Base-by-base conservation (phyloP, 495 filamentous ascomycete genomes). In the Tuber magnatum region DNA sequence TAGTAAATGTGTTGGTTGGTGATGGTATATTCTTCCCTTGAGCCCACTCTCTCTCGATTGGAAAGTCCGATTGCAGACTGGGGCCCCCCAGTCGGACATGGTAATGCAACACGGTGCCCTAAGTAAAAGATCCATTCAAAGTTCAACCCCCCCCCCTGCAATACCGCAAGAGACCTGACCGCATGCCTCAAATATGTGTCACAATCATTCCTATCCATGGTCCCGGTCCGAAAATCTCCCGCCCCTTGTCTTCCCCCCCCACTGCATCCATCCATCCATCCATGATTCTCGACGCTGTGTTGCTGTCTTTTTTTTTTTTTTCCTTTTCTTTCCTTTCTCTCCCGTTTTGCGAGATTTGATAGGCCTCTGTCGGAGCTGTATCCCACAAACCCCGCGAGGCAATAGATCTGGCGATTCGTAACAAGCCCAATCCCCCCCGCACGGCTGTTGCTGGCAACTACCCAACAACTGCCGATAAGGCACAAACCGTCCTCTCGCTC, bases 201-300 rank as follows among this genome's bases (percentile, higher is more conserved):
- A 61, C 51, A 61, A 61, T 69, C 68, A 78, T 74, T 71, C 77
- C 70, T 71, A 75, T 69, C 77, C 76, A 79, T 79, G 76, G 76
- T 71, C 32, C 78, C 70, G 32, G 71, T 51, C 39, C 70, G 77
- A 79, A 79, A 78, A 79, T 79, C 77, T 72, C 69, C 76, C 76
- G 77, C 68, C 73, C 68, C 73, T 68, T 75, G 68, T 61, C 43
- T 46, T 46, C 46, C 42, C 28, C 22, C 70, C 73, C 40, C 35
- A 61, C 70, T 56, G 72, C 72, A 40, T 73, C 44, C 46, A 20
- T 78, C 75, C 70, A 76, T 46, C 51, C n/a, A 56, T 14, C 51
- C 51, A 61, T 61, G 51, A 56, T 61, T 61, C 51, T 28, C 10
- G 51, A 14, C n/a, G 51, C 51, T n/a, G 32, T 14, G n/a, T 32